Evolutionary conservation across 805 yeast species (phyloP), one percentile per base, ranked within the genome.

Genomic region (Metschnikowia kunwiensis): DNA sequence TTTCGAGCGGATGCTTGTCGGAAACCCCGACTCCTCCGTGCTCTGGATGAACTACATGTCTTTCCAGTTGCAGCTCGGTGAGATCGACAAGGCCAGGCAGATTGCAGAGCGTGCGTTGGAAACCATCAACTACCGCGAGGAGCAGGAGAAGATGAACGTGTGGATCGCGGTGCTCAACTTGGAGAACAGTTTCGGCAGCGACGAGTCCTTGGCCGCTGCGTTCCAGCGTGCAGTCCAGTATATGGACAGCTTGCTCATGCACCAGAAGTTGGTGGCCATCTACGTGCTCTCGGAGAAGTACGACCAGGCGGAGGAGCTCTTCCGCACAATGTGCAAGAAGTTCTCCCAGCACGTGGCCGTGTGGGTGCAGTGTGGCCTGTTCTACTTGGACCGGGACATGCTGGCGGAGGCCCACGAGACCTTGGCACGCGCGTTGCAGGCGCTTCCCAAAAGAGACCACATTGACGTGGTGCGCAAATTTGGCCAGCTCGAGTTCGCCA

Each of bases 21-120:
- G 97, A 58, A 84, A 84, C 57, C 97, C 98, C 31, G 83, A 86
- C 67, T 86, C 96, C 3, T 91, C 98, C 1, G 76, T 89, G 23
- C 63, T 87, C 39, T 93, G 98, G 98, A 91, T 93, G 86, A 86
- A 89, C 64, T 93, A 85, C 65, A 93, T 93, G 96, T 89, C 97
- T 4, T 93, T 91, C 82, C 96, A 89, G 62, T 72, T 93, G 46
- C 96, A 89, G 61, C 71, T 91, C 45, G 85, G 96, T 68, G 98
- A 93, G 61, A 69, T 88, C 41, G 97, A 91, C 24, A 87, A 86
- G 63, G 96, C 97, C 7, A 79, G 98, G 51, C 95, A 86, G 58
- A 78, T 93, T 51, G 97, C 86, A 29, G 85, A 82, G 51, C 78
- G 98, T 45, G 98, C 97, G 2, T 73, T 93, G 56, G 86, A 86